Conservation (phyloP, 495 filamentous ascomycete genomes). For the Pseudomonodictys pantanalensis region DNA sequence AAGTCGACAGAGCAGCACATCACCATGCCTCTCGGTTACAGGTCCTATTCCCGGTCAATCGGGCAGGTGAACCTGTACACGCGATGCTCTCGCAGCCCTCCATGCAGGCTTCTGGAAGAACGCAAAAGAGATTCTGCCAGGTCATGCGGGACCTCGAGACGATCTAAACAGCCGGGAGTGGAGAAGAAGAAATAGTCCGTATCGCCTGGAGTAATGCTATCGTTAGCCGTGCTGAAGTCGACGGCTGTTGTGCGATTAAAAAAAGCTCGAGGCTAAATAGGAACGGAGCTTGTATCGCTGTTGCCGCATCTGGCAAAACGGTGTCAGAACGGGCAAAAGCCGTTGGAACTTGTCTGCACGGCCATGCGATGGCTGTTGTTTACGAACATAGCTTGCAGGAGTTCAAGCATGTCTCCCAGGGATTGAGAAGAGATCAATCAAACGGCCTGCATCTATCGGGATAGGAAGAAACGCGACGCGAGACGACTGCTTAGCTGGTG, state of each 20-base stretch:
- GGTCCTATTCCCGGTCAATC: too few species aligned
- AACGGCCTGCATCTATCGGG: conserved; percentile 2
- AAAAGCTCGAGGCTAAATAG: conserved; percentile 15
- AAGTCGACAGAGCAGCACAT: too few species aligned
- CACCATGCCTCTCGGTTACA: too few species aligned
- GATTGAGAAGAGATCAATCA: conserved; percentile 1
- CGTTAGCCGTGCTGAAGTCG: neutral
- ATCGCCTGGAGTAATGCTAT: conserved; percentile 11
- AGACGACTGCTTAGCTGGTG: too few species aligned
- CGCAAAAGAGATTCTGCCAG: too few species aligned
- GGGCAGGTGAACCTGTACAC: too few species aligned
- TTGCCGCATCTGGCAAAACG: conserved; percentile 1
- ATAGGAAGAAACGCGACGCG: neutral
- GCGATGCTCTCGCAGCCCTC: too few species aligned
- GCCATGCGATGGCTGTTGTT: conserved; percentile 17
- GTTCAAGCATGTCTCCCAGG: neutral
- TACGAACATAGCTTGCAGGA: conserved; percentile 21
- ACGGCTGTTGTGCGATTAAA: conserved; percentile 8
- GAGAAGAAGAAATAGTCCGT: too few species aligned
- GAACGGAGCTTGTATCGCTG: neutral
- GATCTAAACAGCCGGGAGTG: too few species aligned
- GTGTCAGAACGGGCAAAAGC: neutral
- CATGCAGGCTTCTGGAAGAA: too few species aligned
- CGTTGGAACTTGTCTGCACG: neutral
- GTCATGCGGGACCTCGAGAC: too few species aligned